Evolutionary conservation across 192 early-diverging fungal species (phyloP), one percentile per base, ranked within the genome.

Genomic region (Podila minutissima): DNA sequence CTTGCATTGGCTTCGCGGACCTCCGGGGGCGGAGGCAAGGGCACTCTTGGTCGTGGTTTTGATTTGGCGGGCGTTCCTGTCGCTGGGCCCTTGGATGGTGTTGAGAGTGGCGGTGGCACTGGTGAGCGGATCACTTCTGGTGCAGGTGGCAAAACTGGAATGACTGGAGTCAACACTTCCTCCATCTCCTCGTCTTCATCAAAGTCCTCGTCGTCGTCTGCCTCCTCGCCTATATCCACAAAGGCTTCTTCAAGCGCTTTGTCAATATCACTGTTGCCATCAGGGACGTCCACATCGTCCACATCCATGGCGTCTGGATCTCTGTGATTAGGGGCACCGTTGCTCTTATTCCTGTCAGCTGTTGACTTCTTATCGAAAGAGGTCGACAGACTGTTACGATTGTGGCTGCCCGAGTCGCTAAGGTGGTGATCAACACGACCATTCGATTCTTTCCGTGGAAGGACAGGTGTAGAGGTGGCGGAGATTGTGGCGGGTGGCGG

Each of bases 181-280:
- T 71, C 67, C 66, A 81, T 66, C 48, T 81, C 77, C 55, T 81
- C 76, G 13, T 69, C 62, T 1, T 73, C 71, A 46, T 67, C 65
- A 29, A 67, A 69, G n/a, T 79, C 75, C 10, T 79, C 76, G 46
- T 64, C 62, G 11, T 37, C 66, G 15, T 75, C 74, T 31, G 62
- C 67, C 6, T 64, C 74, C 1, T 69, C 66, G 11, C 69, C 66
- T 4, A 59, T 35, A 26, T 66, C 62, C 6, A 72, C 67, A 26
- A 79, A 64, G 2, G 53, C 75, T 28, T 68, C 66, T 41, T 79
- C 67, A 5, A 69, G 59, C 8, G 59, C 64, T 13, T 62, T 49
- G 7, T 71, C 74, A 69, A 79, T 79, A 24, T 72, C 29, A 22
- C 70, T 5, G n/a, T 51, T 57, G 19, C 66, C 64, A 49, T 74